Evolutionary conservation across 805 yeast species (phyloP), one percentile per base, ranked within the genome.

Genomic region (Saccharomycopsis schoenii): DNA sequence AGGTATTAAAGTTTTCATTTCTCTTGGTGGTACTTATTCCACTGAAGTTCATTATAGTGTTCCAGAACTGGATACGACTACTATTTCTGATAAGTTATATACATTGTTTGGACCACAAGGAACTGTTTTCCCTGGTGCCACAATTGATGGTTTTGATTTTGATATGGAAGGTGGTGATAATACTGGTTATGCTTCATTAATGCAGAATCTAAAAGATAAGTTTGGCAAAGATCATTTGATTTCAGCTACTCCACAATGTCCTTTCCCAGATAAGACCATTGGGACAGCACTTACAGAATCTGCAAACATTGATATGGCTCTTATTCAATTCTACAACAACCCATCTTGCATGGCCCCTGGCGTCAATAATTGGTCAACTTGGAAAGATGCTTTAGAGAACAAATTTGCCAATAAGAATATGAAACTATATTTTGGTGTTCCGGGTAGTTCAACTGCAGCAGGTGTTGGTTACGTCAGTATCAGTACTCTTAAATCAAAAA

Each of bases 201-300:
- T 83, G n/a, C 76, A 72, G 50, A 62, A 63, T 2, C 66, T 71
- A 9, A 72, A 75, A 60, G 60, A 62, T 10, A 24, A 52, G 11
- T 62, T 62, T 37, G 58, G 58, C 17, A 86, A 83, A 72, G 68
- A 73, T 37, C 88, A 85, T 75, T 88, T 85, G 70, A 75, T 91
- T 56, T 83, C 94, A 59, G 96, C 96, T 67, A 93, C 97, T 65
- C 97, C 97, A 21, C 97, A 90, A 75, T 91, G 97, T 76, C 85
- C 83, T 25, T 86, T 83, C 71, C 97, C 96, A 24, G 97, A 91
- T 74, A 85, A 82, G 56, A 78, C 73, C 55, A 76, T 85, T 21
- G 88, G 88, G 72, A 79, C 82, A 61, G 77, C 81, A 58, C 73
- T 88, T 66, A 77, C 77, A 40, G 76, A 76, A 42, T 83, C 88